Evolutionary conservation across 192 early-diverging fungal species (phyloP).

Genomic region (Coemansia sp.): DNA sequence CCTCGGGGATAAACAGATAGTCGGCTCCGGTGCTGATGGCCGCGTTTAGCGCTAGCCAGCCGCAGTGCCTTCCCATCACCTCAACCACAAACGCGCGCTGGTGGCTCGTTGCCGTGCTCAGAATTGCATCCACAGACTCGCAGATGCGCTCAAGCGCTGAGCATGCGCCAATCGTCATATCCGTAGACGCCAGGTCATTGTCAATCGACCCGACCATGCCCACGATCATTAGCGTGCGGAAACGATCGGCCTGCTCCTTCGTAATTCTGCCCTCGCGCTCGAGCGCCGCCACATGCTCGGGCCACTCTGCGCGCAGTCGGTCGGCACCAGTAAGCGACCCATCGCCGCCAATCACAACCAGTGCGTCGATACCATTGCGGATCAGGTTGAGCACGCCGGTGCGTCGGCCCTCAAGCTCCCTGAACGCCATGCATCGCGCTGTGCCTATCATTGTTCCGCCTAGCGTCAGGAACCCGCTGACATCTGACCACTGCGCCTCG

Average conservation of each 20-base stretch:
- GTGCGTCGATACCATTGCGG: conserved; percentile 87
- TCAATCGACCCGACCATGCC: conserved; percentile 97
- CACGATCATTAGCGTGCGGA: conserved; percentile 83
- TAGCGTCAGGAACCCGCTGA: conserved; percentile 78
- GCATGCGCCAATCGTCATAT: conserved; percentile 95
- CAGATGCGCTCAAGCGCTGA: conserved; percentile 94
- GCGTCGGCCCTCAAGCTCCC: conserved; percentile 80
- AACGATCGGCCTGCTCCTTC: conserved; percentile 56
- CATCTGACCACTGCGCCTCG: conserved; percentile 85
- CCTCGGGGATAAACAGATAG: conserved; percentile 94
- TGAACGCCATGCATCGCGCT: conserved; percentile 85
- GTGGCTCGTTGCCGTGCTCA: conserved; percentile 90
- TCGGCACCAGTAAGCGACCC: conserved; percentile 97
- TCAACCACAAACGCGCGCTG: conserved; percentile 97
- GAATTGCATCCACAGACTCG: conserved; percentile 90
- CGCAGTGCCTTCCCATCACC: conserved; percentile 98
- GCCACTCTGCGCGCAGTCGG: conserved; percentile 87
- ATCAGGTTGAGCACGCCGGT: conserved; percentile 81
- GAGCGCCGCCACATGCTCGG: conserved; percentile 74
- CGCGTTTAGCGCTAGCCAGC: conserved; percentile 89
- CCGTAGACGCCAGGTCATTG: conserved; percentile 86
- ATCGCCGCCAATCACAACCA: conserved; percentile 95
- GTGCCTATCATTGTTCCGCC: conserved; percentile 96
- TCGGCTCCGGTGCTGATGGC: conserved; percentile 89
- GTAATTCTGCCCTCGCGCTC: conserved; percentile 59